Evolutionary conservation across 2,329 filamentous ascomycete species (phyloP).

Genomic region (Aureobasidium melanogenum): DNA sequence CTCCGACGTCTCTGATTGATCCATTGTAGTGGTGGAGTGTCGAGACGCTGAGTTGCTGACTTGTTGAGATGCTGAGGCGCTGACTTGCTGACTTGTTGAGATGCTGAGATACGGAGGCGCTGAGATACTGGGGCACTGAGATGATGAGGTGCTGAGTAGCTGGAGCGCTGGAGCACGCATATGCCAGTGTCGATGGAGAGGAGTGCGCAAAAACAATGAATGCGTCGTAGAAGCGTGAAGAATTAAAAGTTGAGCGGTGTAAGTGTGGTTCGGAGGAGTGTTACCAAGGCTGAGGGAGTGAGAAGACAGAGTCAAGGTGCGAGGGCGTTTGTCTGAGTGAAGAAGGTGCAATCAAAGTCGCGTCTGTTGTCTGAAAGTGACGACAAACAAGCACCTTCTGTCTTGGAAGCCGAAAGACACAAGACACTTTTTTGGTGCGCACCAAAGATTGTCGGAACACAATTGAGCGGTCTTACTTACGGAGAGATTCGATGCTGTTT

Average conservation of each 20-base stretch:
- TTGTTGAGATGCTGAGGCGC: neutral
- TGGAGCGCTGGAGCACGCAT: neutral
- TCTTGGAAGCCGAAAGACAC: neutral
- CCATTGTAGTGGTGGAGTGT: neutral
- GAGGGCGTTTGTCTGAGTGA: neutral
- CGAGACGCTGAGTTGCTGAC: neutral
- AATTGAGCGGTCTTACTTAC: neutral
- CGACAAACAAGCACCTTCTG: neutral
- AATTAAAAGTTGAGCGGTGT: neutral
- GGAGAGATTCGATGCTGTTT: neutral
- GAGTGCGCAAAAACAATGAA: neutral
- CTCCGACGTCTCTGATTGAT: neutral
- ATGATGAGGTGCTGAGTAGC: too few relatives aligned
- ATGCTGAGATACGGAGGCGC: too few relatives aligned
- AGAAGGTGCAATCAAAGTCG: slow-evolving; percentile 8
- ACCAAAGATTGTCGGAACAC: neutral
- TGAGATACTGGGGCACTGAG: too few relatives aligned
- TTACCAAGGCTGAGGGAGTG: neutral
- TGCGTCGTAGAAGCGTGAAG: neutral
- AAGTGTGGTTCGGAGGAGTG: neutral
- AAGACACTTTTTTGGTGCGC: neutral
- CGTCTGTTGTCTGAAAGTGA: neutral
- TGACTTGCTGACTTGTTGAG: too few relatives aligned
- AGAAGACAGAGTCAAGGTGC: neutral
- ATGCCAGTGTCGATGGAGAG: neutral